Evolutionary conservation across 164 flowering plant genomes (phyloP).

Genomic region (Taxillus chinensis): DNA sequence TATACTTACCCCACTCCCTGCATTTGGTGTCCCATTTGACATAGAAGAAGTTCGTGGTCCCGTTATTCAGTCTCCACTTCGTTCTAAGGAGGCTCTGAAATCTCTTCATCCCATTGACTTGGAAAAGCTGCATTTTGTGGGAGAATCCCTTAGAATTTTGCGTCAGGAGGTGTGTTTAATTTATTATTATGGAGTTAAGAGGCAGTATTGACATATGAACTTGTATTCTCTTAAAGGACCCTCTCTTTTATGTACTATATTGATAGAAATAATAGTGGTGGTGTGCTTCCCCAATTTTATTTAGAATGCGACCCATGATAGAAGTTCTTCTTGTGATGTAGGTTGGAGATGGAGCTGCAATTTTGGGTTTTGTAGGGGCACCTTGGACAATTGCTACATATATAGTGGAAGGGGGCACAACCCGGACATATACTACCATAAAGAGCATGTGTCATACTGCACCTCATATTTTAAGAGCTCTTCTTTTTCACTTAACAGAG

Average conservation of each 20-base stretch:
- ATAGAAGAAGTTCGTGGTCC: conserved; percentile 92
- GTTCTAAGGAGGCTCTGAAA: conserved; percentile 68
- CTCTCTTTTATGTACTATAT: no score
- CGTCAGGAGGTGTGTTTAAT: conserved; percentile 60
- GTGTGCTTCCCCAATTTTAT: no score
- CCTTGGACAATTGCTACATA: conserved; percentile 97
- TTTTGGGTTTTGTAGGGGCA: conserved; percentile 96
- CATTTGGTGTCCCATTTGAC: conserved; percentile 95
- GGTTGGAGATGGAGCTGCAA: conserved; percentile 85
- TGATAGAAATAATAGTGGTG: no score
- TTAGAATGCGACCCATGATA: no score
- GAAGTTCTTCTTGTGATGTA: conserved; percentile 13
- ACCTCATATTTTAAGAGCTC: conserved; percentile 64
- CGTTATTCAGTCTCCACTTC: conserved; percentile 74
- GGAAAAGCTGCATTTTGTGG: conserved; percentile 72
- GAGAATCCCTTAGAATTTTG: conserved; percentile 76
- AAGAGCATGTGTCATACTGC: conserved; percentile 96
- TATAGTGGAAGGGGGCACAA: conserved; percentile 91
- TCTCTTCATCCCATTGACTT: conserved; percentile 77
- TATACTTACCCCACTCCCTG: conserved; percentile 95
- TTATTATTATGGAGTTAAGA: neutral
- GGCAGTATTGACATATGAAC: no score
- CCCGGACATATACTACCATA: conserved; percentile 76
- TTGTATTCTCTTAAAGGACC: no score
- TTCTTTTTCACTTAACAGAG: conserved; percentile 72